Evolutionary conservation across 228 moss, liverwort and hornwort species (phyloP), one percentile per base, ranked within the genome.

Genomic region (Sphagnum fallax): DNA sequence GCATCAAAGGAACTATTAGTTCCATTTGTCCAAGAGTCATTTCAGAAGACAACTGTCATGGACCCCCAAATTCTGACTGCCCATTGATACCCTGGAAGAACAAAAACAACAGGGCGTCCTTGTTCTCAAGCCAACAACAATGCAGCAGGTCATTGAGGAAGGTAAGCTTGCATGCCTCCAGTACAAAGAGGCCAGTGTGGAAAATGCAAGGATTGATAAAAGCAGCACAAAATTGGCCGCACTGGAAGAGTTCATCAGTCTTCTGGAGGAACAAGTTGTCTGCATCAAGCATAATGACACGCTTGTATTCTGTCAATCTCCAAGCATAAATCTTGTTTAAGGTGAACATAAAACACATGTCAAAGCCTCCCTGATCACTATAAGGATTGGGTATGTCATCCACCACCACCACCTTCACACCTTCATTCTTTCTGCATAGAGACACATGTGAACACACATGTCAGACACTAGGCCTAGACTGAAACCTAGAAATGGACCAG

Each of bases 191-290:
- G 11, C 92, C 90, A 0, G 88, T 89, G 69, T 92, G 92, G 66
- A 92, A 92, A 52, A 86, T 79, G 62, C 92, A 92, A 13, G 90
- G 92, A 70, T 92, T 86, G 48, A 92, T 86, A 47, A 90, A 92
- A 52, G 77, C 61, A 6, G 92, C 92, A 62, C 92, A 92, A 67
- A 92, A 92, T 70, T 92, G 77, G 51, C 92, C 92, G 68, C 92
- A 92, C 63, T 80, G 81, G 67, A 92, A 92, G 55, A 92, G 76
- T 64, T 92, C 92, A 47, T 92, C 81, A 10, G 92, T 71, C 14
- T 77, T 80, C 48, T 87, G 83, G 48, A 92, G 70, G 67, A 92
- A 90, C 12, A 92, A 62, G 63, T 92, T 92, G 78, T 92, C 88
- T 47, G 71, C 92, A 71, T 92, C 92, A 10, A 92, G 79, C 92